Evolutionary conservation across 2,329 filamentous ascomycete species (phyloP), one percentile per base, ranked within the genome.

Genomic region (Clarireedia monteithiana): DNA sequence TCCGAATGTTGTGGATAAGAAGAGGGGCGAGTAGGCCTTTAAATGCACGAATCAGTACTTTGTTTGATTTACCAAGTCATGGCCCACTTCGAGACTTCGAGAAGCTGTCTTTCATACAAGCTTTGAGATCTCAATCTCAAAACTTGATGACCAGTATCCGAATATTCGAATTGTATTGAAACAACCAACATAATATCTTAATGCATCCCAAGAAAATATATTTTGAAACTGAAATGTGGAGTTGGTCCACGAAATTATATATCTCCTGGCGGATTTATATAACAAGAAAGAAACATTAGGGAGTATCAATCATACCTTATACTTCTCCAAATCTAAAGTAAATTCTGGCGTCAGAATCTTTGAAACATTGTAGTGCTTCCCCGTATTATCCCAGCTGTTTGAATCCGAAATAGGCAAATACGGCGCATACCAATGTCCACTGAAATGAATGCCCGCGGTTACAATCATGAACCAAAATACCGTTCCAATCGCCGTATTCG

Each of bases 1-100:
- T 58, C 83, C 79, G 66, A 89, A 89, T 0, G 85, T 86, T 0
- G 85, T 88, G 59, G 85, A 87, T 49, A 89, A 75, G 63, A 85
- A 88, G 2, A 87, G 79, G 65, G 89, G 89, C 0, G 85, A 86
- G 1, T 86, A 89, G 60, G 85, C 74, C 62, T 82, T 71, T 69
- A 89, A 90, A 9, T 12, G 10, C 10, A 12, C 30, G 10, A 34
- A 34, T 34, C 30, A 34, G 30, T 34, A 14, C 10, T 34, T 12
- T 34, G 30, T 34, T 4, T 12, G 10, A 12, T 12, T 9, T 34
- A 34, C 5, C 1, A 34, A 10, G 30, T 15, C 12, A 42, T 45
- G n/a, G 26, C 20, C 12, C 34, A 10, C 23, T 75, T 73, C 59
- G 30, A 34, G 10, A 12, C 30, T 9, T 34, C 30, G 30, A 34